Base-by-base conservation (phyloP, 2,329 filamentous ascomycete genomes). In the Hypoxylon sp. region DNA sequence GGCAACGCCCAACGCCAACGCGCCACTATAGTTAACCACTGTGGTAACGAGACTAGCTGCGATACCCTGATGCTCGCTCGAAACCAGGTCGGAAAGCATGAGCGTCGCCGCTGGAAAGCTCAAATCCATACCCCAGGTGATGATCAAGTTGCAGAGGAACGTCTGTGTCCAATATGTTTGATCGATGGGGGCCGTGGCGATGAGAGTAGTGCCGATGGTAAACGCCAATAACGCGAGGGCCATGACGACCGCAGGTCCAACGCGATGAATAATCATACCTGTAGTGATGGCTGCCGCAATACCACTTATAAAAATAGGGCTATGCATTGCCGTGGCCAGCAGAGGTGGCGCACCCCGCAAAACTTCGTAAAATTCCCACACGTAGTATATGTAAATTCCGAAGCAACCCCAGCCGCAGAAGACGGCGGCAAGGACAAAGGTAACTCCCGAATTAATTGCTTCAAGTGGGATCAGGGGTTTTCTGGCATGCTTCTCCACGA, bases 11-110 rank as follows among this genome's bases (percentile, higher is more conserved):
- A 85, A 69, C 1, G 78, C 78, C 19, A 83, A 69, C 6, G 75
- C 77, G 29, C 83, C 82, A 49, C 73, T 77, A 61, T 84, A 84
- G 61, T 84, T 84, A 27, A 84, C 75, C 32, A 82, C 70, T 0
- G 80, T 83, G 35, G 75, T 80, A 46, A 84, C 77, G 19, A 85
- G 61, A 11, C 74, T 78, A 2, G 68, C 68, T 6, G 68, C 68
- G 38, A 69, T 68, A n/a, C 68, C 69, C 42, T 70, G 69, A 23
- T 70, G 66, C 38, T 68, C 65, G 34, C 55, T 55, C 26, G 63
- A 61, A 30, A 70, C 62, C 5, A 67, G 66, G 52, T 81, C 75
- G 5, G 71, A 75, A 13, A 83, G 70, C 47, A 82, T 72, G 7
- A 83, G 64, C 0, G 76, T 81, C 0, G 75, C 78, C 1, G 78